These are phyloP conservation scores for Onygenales sp. DNA, from an alignment of 2,329 filamentous ascomycete genomes.

Conservation along the genomic window DNA sequence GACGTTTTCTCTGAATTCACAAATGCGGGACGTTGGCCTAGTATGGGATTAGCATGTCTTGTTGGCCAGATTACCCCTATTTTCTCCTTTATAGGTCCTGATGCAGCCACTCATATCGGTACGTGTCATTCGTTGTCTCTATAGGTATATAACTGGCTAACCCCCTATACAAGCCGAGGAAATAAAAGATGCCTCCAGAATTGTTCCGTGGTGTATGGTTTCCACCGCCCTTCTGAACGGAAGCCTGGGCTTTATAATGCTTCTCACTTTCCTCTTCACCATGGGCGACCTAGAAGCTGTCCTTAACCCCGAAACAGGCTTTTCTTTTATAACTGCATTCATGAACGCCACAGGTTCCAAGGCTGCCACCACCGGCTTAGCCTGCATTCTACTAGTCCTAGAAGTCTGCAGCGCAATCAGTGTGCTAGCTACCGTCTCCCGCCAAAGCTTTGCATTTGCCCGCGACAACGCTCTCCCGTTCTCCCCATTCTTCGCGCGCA, in stretches of 20 bases:
- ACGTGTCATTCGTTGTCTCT: background rate
- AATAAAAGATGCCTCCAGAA: conserved; percentile 25
- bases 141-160: background rate
- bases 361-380: conserved; percentile 18
- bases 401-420: conserved; percentile 23
- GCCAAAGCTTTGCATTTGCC: conserved; percentile 33
- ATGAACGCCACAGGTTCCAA: conserved; percentile 20
- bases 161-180: conserved; percentile 25
- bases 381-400: conserved; percentile 20
- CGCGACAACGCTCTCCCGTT: conserved; percentile 48
- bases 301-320: conserved; percentile 19
- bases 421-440: conserved; percentile 25
- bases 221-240: conserved; percentile 28
- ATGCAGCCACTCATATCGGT: conserved; percentile 30
- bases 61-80: conserved; percentile 26
- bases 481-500: conserved; percentile 32
- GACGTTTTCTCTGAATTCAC: conserved; percentile 40
- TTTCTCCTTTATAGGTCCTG: conserved; percentile 26
- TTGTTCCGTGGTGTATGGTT: conserved; percentile 29
- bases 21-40: conserved; percentile 38
- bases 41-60: conserved; percentile 33
- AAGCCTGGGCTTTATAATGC: conserved; percentile 25
- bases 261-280: conserved; percentile 31
- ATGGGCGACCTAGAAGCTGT: conserved; percentile 23
- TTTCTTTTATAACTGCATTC: conserved; percentile 28